phyloP scores from a whole-genome alignment of 2,329 filamentous ascomycete genomes.

The Dothistroma pini region DNA sequence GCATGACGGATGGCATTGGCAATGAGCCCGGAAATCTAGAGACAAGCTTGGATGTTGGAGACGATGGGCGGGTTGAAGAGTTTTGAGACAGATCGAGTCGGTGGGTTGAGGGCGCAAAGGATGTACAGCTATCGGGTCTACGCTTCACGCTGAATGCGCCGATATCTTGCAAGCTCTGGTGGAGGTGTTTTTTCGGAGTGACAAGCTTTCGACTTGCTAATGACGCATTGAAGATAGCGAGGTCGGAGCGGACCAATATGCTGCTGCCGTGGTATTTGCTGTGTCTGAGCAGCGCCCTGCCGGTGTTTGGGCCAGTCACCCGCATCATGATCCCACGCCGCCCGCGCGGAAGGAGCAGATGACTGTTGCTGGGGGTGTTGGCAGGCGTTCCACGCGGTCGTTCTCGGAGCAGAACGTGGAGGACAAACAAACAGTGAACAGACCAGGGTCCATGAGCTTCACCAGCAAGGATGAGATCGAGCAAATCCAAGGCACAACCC shows the following conservation, averaged over 20 bases:
- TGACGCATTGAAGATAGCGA: conserved; percentile 1
- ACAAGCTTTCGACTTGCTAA: conserved; percentile 3
- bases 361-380: not conserved
- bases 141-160: not conserved
- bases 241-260: not conserved
- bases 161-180: conserved; percentile 8
- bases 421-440: no score
- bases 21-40: conserved; percentile 3
- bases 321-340: not conserved
- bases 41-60: not conserved
- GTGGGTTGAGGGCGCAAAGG: not conserved
- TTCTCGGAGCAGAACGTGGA: not conserved
- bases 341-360: not conserved
- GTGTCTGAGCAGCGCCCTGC: not conserved
- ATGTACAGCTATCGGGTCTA: not conserved
- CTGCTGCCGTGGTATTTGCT: not conserved
- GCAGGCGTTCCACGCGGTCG: not conserved
- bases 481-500: no score
- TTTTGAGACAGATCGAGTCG: not conserved
- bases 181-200: not conserved
- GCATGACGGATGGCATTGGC: conserved; percentile 24
- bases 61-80: not conserved
- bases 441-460: no score
- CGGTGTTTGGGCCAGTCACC: not conserved
- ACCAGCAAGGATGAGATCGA: no score